phyloP scores from a whole-genome alignment of 192 early-diverging fungal genomes.

The Linnemannia hyalina region DNA sequence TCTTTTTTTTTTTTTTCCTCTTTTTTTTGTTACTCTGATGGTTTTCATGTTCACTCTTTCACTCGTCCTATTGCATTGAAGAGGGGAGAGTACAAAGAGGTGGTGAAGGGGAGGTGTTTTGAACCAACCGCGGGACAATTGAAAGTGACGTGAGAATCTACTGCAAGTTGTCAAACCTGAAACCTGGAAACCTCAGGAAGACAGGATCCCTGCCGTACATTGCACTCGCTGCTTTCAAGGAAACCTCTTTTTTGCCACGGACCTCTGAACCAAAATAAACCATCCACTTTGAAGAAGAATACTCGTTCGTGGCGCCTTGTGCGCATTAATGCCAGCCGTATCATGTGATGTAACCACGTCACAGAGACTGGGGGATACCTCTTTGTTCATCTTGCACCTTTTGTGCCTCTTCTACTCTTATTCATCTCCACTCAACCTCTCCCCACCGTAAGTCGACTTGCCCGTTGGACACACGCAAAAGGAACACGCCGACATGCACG shows the following conservation, averaged over 20 bases:
- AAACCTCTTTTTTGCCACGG: background rate
- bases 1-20: background rate
- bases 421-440: background rate
- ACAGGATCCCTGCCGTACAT: background rate
- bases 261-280: background rate
- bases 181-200: background rate
- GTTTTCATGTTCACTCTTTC: background rate
- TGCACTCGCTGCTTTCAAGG: background rate
- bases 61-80: background rate
- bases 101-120: background rate
- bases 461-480: background rate
- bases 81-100: background rate
- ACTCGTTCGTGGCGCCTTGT: background rate
- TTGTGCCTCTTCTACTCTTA: background rate
- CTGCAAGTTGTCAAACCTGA: background rate
- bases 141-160: background rate
- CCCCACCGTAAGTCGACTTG: background rate
- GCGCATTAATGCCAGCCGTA: background rate
- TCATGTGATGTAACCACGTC: background rate
- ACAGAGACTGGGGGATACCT: background rate
- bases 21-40: background rate
- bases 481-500: background rate
- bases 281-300: no score
- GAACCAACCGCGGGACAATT: background rate
- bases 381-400: no score